Evolutionary conservation across 495 filamentous ascomycete species (phyloP), one percentile per base, ranked within the genome.

Genomic region (Collariella sp.): DNA sequence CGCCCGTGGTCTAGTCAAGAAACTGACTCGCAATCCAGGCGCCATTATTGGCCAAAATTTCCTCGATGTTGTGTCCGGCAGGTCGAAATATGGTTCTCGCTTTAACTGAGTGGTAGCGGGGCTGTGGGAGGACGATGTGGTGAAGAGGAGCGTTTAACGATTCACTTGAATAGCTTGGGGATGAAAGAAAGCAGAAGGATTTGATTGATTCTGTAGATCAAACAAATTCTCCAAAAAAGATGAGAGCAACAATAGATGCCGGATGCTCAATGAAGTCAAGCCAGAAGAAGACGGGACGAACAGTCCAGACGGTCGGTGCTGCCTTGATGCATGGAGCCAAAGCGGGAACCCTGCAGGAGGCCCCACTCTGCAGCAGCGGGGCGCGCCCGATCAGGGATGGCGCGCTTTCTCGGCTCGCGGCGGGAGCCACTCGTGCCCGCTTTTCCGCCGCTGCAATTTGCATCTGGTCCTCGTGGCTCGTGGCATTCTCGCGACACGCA

Each of bases 41-140:
- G 53, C 72, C 47, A 61, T 74, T 36, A 73, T 89, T 54, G 84
- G 77, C 15, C 62, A 70, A 50, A 75, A 81, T 58, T 87, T 87
- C 67, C 67, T 81, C 20, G 76, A 80, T 36, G 77, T 83, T 0
- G 65, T 87, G 7, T 65, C 69, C 24, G 82, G 83, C 13, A 71
- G 72, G 13, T 81, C 76, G 55, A 70, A 72, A 55, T 86, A 75
- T 56, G 83, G 80, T 13, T 77, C 73, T 18, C 56, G 60, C 0
- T 65, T 56, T 10, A 12, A 47, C 12, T 54, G 44, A 54, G 0
- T 19, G 12, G 9, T 31, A 2, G 29, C 16, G 16, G 11, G 31
- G 20, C 34, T n/a, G 23, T 6, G 26, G 26, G 9, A 31, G 9
- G 26, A 9, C 26, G 9, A 9, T 5, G 26, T 9, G 9, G 9